These are phyloP conservation scores for Pseudogymnoascus sp. DNA, from an alignment of 2,329 filamentous ascomycete genomes.

Conservation along the genomic window DNA sequence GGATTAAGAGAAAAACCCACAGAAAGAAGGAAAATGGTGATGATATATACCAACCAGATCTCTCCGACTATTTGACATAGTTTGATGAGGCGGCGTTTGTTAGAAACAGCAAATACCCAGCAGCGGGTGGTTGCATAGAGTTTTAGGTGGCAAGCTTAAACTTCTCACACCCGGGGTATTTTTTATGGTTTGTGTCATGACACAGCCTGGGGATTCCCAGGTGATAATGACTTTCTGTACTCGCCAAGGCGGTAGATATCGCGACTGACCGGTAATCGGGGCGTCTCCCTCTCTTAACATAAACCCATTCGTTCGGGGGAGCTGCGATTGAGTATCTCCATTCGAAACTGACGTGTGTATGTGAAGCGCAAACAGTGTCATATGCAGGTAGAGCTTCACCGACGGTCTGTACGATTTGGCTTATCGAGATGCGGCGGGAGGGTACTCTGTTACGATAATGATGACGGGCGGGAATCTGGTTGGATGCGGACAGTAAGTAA, in stretches of 20 bases:
- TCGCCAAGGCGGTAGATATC: not conserved
- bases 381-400: not conserved
- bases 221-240: not conserved
- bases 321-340: not conserved
- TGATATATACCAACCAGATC: not conserved
- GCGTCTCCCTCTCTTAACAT: not conserved
- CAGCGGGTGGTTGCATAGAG: not conserved
- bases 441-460: not conserved
- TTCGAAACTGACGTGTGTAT: not conserved
- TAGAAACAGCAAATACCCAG: not conserved
- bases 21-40: not conserved
- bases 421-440: not conserved
- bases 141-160: not conserved
- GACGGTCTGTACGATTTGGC: not conserved
- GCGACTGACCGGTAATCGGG: not conserved
- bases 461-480: not conserved
- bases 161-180: not conserved
- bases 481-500: not conserved
- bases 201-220: not conserved
- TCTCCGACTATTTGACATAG: not conserved
- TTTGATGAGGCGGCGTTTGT: slow-evolving; percentile 4
- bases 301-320: not conserved
- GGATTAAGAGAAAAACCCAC: not conserved
- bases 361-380: slow-evolving; percentile 5
- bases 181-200: not conserved